Evolutionary conservation across 176 grass and related monocot species (phyloP), one percentile per base, ranked within the genome.

Genomic region (Bothriochloa decipiens): DNA sequence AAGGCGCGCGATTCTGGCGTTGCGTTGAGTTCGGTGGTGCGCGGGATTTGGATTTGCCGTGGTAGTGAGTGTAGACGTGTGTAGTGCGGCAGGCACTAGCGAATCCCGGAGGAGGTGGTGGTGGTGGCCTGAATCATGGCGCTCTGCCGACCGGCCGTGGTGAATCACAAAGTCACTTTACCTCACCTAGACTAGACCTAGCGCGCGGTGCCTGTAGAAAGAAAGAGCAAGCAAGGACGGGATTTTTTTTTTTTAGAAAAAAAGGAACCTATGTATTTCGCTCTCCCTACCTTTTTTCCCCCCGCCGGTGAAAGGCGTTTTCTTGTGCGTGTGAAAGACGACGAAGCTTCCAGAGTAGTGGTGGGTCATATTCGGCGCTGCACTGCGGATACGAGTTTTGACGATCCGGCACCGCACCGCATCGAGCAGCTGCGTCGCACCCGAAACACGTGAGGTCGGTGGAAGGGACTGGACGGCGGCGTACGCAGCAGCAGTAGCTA

Each of bases 401-500:
- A 49, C 45, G 72, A 16, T 26, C 13, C 13, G 35, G n/a, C 29
- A 26, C 35, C 70, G 71, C 26, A 33, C 72, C 47, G 72, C 46
- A 75, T 2, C 47, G 74, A 76, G 74, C 28, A 57, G 74, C 74
- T 58, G 74, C 50, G 50, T 76, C 50, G 74, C 73, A 55, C 72
- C 53, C 18, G 53, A 29, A 33, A 20, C 43, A 73, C 70, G 70
- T 73, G 70, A 47, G 42, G 70, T 73, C 70, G 42, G 69, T 72
- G 69, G 69, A 0, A 6, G 4, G 49, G 49, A 18, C 15, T 4
- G 49, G 49, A 50, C 47, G 47, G 15, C 5, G 47, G 14, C 14
- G 15, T 52, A 25, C 68, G 68, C 20, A 25, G 22, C 20, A 25
- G 22, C 68, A 70, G 68, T 7, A 3, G 64, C n/a, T n/a, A n/a